Percentiles rank a stretch among this genome's conserved stretches.
These are phyloP conservation scores for Beauveria scarabaeidicola DNA, from an alignment of 2,329 filamentous ascomycete genomes.

Conservation along the genomic window DNA sequence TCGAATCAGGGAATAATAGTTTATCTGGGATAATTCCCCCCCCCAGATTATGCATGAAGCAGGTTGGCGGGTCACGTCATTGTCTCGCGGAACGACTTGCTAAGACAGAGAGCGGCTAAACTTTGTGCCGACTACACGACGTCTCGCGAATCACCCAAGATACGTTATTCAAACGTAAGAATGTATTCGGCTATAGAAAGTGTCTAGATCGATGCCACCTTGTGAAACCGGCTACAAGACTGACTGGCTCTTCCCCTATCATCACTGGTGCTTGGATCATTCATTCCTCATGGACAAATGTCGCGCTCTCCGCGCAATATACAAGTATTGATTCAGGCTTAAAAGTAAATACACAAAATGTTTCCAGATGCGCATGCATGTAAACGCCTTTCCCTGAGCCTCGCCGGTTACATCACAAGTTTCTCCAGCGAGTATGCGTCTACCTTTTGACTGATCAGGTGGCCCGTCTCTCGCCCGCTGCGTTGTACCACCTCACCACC, in stretches of 20 bases:
- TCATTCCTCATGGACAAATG: too few relatives aligned
- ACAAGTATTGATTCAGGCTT: background rate
- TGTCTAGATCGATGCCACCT: too few relatives aligned
- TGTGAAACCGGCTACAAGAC: too few relatives aligned
- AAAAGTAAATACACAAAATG: background rate
- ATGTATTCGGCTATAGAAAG: too few relatives aligned
- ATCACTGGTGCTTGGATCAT: too few relatives aligned
- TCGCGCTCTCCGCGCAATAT: background rate
- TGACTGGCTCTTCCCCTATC: too few relatives aligned
- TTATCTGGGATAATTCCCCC: background rate
- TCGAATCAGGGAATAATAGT: background rate
- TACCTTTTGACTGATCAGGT: slow-evolving; percentile 69
- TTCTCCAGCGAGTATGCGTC: slow-evolving; percentile 77
- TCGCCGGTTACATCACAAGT: slow-evolving; percentile 49
- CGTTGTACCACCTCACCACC: slow-evolving; percentile 64
- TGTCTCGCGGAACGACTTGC: background rate
- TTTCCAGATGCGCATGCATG: background rate
- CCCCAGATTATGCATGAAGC: background rate
- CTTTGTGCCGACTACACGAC: background rate
- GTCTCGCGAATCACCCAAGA: too few relatives aligned
- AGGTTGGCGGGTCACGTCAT: background rate
- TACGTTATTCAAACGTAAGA: too few relatives aligned
- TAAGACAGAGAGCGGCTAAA: background rate
- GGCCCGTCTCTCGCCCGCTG: slow-evolving; percentile 64
- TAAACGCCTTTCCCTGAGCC: background rate